Evolutionary conservation across 805 yeast genomes (phyloP).

Genomic region (baker's yeast (Saccharomyces cerevisiae)): DNA sequence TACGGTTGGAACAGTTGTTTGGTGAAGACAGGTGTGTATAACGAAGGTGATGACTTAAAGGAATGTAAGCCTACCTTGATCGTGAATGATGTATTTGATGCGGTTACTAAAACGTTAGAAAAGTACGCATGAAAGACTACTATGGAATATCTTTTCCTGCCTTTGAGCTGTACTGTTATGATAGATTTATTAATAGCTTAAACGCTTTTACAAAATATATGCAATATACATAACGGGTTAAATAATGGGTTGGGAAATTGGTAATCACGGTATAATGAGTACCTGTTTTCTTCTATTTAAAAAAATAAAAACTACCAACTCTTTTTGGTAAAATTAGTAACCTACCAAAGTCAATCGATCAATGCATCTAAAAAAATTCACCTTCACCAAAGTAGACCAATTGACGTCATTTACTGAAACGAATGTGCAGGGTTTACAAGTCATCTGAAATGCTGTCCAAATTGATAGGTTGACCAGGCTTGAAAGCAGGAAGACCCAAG

Average conservation of each 20-base stretch:
- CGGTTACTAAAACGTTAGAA: conserved; percentile 34
- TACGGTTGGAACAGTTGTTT: conserved; percentile 86
- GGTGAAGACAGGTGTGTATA: conserved; percentile 82
- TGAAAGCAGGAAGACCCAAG: conserved; percentile 94
- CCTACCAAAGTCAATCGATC: neutral
- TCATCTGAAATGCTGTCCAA: conserved; percentile 73
- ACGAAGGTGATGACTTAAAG: conserved; percentile 40
- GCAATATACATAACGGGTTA: neutral
- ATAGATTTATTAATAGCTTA: neutral
- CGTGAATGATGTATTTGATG: conserved; percentile 44
- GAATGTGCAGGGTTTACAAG: conserved; percentile 32
- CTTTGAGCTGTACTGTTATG: neutral
- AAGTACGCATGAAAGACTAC: neutral
- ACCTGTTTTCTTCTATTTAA: neutral
- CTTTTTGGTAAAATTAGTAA: neutral
- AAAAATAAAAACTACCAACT: neutral
- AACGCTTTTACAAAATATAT: neutral
- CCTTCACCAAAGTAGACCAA: neutral
- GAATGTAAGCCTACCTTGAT: conserved; percentile 42
- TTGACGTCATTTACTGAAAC: neutral
- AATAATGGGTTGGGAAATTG: neutral
- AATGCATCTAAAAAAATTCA: neutral
- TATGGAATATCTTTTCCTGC: neutral
- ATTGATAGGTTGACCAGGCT: conserved; percentile 88
- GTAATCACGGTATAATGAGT: neutral